phyloP scores from a whole-genome alignment of 2,329 filamentous ascomycete species.

The Sclerotinia trifoliorum region DNA sequence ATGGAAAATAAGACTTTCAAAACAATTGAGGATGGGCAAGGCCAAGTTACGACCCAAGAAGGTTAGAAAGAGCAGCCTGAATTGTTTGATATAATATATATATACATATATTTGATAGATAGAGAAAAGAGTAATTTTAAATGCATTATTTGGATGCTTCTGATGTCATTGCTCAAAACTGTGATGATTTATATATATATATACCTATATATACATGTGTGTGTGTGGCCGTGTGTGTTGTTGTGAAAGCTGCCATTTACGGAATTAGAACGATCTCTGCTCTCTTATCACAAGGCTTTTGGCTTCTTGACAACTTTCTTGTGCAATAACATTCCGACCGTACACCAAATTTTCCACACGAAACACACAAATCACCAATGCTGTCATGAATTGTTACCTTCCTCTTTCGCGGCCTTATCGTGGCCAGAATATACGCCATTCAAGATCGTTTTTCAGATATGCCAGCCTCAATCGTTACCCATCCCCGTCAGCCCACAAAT shows the following conservation, averaged over 20 bases:
- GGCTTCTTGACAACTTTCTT: too few relatives aligned
- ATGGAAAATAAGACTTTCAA: background rate
- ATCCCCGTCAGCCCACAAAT: slow-evolving; percentile 40
- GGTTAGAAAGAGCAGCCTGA: background rate
- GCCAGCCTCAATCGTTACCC: slow-evolving; percentile 29
- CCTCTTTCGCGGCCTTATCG: background rate
- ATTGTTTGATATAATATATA: background rate
- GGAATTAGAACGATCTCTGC: too few relatives aligned
- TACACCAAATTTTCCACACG: background rate
- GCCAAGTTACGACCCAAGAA: background rate
- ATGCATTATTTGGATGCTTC: too few relatives aligned
- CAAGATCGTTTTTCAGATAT: slow-evolving; percentile 9
- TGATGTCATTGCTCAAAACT: too few relatives aligned
- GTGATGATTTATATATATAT: too few relatives aligned
- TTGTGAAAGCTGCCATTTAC: too few relatives aligned
- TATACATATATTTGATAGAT: too few relatives aligned
- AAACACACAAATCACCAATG: background rate
- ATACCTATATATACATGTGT: too few relatives aligned
- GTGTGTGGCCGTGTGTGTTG: too few relatives aligned
- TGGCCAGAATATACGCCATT: background rate
- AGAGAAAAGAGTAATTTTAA: too few relatives aligned
- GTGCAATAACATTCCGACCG: background rate
- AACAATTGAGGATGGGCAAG: background rate
- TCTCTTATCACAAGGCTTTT: too few relatives aligned
- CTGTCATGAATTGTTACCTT: background rate